These are phyloP conservation scores for Penicillium arizonense DNA, from an alignment of 495 filamentous ascomycete genomes.

Conservation along the genomic window DNA sequence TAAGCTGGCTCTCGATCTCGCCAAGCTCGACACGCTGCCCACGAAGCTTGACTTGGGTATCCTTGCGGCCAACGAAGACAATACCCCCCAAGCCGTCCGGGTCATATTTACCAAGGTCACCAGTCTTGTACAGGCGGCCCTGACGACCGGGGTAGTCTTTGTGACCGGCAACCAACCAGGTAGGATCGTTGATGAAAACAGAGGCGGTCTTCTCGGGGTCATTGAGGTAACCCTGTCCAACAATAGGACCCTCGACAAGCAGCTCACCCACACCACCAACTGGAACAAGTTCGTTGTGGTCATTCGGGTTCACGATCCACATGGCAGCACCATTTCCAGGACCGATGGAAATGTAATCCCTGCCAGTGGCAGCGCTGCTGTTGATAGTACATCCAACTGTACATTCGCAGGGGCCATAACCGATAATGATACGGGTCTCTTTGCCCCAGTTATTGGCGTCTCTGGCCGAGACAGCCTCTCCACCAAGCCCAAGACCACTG, in stretches of 20 bases:
- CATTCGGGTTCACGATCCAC: conserved; percentile 49
- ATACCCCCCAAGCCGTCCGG: conserved; percentile 48
- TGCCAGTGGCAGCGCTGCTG: conserved; percentile 38
- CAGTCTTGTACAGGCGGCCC: conserved; percentile 48
- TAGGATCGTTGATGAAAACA: conserved; percentile 47
- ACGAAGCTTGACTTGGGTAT: conserved; percentile 62
- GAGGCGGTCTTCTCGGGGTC: conserved; percentile 44
- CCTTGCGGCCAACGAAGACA: conserved; percentile 58
- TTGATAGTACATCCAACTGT: conserved; percentile 47
- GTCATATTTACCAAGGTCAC: conserved; percentile 55
- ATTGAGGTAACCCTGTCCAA: conserved; percentile 52
- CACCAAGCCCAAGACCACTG: conserved; percentile 46
- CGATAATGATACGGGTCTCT: conserved; percentile 43
- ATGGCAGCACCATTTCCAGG: conserved; percentile 36
- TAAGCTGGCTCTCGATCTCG: conserved; percentile 48
- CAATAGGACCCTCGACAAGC: conserved; percentile 52
- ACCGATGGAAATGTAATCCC: conserved; percentile 37
- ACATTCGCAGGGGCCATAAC: conserved; percentile 53
- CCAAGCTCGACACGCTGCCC: conserved; percentile 63
- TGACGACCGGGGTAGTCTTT: conserved; percentile 30
- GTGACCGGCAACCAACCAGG: conserved; percentile 45
- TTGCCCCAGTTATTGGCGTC: conserved; percentile 40
- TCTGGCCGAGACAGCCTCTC: conserved; percentile 46
- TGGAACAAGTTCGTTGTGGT: conserved; percentile 44
- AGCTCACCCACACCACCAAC: conserved; percentile 54